These are phyloP conservation scores for Acanthochlamys bracteata DNA, from an alignment of 106 monocot species.

Conservation along the genomic window DNA sequence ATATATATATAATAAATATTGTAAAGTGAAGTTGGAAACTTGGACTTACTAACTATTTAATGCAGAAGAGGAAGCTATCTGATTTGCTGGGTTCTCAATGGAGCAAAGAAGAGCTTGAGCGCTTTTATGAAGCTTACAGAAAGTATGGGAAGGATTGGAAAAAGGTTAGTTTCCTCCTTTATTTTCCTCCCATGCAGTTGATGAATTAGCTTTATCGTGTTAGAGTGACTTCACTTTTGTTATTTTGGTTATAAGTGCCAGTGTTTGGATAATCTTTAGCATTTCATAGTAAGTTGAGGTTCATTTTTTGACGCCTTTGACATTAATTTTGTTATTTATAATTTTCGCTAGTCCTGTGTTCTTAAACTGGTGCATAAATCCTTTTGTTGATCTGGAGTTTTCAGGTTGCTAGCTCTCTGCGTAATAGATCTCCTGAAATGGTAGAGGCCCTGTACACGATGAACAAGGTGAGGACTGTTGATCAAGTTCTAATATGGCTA, in stretches of 20 bases:
- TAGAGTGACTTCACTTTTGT: not conserved
- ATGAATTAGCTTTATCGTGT: not conserved
- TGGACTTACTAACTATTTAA: not conserved
- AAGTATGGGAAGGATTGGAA: constrained; percentile 78
- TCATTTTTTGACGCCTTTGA: too few species aligned
- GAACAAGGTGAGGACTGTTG: constrained; percentile 50
- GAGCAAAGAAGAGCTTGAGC: constrained; percentile 73
- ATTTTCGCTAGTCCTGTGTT: too few species aligned
- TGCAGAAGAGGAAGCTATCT: constrained; percentile 68
- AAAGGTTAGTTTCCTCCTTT: constrained; percentile 40
- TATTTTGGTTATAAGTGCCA: not conserved
- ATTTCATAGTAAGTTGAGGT: too few species aligned
- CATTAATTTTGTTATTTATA: too few species aligned
- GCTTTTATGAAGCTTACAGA: constrained; percentile 70
- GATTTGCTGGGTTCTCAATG: constrained; percentile 80
- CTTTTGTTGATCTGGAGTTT: too few species aligned
- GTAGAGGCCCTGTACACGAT: constrained; percentile 95
- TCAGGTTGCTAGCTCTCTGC: constrained; percentile 57
- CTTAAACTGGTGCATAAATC: too few species aligned
- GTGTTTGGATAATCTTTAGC: not conserved
- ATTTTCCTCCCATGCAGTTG: constrained; percentile 2
- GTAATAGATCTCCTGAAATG: constrained; percentile 83
- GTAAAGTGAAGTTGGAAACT: not conserved
- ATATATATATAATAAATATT: too few species aligned
- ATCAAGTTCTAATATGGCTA: not conserved